phyloP scores from a whole-genome alignment of 2,329 filamentous ascomycete genomes.

The Colletotrichum aenigma region DNA sequence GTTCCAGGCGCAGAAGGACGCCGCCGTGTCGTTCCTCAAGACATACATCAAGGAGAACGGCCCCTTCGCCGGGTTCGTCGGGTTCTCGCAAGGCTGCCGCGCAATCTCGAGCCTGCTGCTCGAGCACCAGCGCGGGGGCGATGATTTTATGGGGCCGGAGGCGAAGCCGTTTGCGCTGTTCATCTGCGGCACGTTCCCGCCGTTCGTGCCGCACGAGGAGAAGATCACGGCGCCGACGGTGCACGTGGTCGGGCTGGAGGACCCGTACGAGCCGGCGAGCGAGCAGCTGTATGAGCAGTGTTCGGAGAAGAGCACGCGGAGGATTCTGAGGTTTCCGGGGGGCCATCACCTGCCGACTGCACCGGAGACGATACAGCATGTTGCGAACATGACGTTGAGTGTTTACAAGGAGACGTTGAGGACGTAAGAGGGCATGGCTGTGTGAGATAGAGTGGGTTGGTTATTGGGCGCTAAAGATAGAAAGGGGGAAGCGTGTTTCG shows the following conservation, averaged over 20 bases:
- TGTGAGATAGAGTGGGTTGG: neutral
- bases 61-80: constrained; percentile 7
- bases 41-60: constrained; percentile 10
- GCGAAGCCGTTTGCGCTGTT: constrained; percentile 3
- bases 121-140: constrained; percentile 8
- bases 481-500: neutral
- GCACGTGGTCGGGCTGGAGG: constrained; percentile 11
- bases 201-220: neutral
- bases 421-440: neutral
- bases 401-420: constrained; percentile 1
- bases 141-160: neutral
- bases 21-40: constrained; percentile 3
- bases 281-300: constrained; percentile 6
- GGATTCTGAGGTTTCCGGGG: constrained; percentile 1
- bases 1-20: constrained; percentile 5
- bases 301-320: neutral
- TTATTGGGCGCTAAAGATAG: neutral
- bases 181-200: constrained; percentile 14
- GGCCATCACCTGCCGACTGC: constrained; percentile 9
- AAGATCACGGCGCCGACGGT: constrained; percentile 4
- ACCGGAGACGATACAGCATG: constrained; percentile 2
- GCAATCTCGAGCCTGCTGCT: constrained; percentile 10
- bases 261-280: neutral
- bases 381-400: neutral
- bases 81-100: constrained; percentile 13